Percentiles rank a stretch among this genome's conserved stretches.
phyloP scores from a whole-genome alignment of 2,329 filamentous ascomycete genomes.

The Lachnellula suecica region DNA sequence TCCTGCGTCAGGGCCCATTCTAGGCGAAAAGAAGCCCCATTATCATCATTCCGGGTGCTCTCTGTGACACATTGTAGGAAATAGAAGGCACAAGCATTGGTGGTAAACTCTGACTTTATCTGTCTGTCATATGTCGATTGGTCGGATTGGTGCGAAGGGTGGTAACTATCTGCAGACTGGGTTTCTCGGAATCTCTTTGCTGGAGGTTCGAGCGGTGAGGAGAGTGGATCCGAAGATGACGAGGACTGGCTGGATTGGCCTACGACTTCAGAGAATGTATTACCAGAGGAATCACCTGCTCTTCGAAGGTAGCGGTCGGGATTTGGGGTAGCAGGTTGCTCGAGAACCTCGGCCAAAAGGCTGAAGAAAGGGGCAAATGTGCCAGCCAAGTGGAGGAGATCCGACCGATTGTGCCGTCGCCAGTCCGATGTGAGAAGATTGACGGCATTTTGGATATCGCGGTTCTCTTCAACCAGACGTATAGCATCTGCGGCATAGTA shows the following conservation, averaged over 20 bases:
- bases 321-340: background rate
- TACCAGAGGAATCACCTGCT: too few relatives aligned
- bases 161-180: slow-evolving; percentile 2
- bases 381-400: background rate
- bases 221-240: background rate
- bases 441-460: background rate
- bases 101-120: slow-evolving; percentile 1
- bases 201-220: slow-evolving; percentile 4
- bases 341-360: slow-evolving; percentile 3
- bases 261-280: too few relatives aligned
- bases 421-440: background rate
- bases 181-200: slow-evolving; percentile 3
- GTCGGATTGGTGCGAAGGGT: background rate
- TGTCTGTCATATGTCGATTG: slow-evolving; percentile 1
- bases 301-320: background rate
- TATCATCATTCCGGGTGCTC: slow-evolving; percentile 1
- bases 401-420: background rate
- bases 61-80: slow-evolving; percentile 9
- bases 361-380: slow-evolving; percentile 5
- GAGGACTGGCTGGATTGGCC: background rate
- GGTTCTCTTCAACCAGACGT: background rate
- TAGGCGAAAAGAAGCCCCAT: slow-evolving; percentile 2
- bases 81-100: slow-evolving; percentile 3
- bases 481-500: background rate
- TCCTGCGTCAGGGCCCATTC: slow-evolving; percentile 9